A percentile compares a stretch with the other conserved stretches of the same genome.
Conservation (phyloP, 2,329 filamentous ascomycete species). For the Xylariaceae sp. region DNA sequence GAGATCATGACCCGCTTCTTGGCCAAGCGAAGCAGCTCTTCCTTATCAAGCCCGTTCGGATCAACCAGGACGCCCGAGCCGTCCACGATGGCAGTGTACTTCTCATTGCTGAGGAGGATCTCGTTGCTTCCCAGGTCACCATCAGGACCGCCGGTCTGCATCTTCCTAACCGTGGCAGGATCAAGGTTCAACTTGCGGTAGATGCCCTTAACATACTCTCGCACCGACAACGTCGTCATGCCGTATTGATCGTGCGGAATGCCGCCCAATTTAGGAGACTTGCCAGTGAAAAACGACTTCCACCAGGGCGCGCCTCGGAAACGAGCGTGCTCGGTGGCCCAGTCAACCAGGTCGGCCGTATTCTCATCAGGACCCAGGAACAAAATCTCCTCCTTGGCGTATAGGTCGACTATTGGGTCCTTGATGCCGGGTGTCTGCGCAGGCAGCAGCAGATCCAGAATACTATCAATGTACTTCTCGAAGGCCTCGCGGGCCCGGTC, state of each 20-base stretch:
- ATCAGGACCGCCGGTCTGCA: slow-evolving; percentile 96
- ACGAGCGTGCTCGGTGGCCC: slow-evolving; percentile 95
- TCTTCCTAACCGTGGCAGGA: slow-evolving; percentile 76
- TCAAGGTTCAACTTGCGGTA: slow-evolving; percentile 94
- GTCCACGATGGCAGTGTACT: slow-evolving; percentile 93
- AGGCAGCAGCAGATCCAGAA: slow-evolving; percentile 86
- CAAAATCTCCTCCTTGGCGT: slow-evolving; percentile 91
- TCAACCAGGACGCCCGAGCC: slow-evolving; percentile 93
- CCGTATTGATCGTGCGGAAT: slow-evolving; percentile 95
- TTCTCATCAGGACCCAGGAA: slow-evolving; percentile 99
- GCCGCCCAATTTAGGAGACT: slow-evolving; percentile 90
- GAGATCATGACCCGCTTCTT: slow-evolving; percentile 84
- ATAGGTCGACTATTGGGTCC: slow-evolving; percentile 92
- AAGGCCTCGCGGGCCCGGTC: slow-evolving; percentile 89
- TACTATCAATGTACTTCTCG: slow-evolving; percentile 99
- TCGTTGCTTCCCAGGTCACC: slow-evolving; percentile 97
- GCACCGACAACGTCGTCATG: slow-evolving; percentile 96
- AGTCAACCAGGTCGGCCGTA: slow-evolving; percentile 92
- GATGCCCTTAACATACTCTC: slow-evolving; percentile 92
- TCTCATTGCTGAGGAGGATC: slow-evolving; percentile 92
- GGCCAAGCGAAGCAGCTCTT: slow-evolving; percentile 78
- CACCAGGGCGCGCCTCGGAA: slow-evolving; percentile 89
- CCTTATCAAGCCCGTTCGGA: slow-evolving; percentile 77
- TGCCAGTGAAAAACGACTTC: slow-evolving; percentile 99
- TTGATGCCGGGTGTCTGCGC: slow-evolving; percentile 94